phyloP scores from a whole-genome alignment of 257 asterid genomes.

The Nicotiana obtusifolia region DNA sequence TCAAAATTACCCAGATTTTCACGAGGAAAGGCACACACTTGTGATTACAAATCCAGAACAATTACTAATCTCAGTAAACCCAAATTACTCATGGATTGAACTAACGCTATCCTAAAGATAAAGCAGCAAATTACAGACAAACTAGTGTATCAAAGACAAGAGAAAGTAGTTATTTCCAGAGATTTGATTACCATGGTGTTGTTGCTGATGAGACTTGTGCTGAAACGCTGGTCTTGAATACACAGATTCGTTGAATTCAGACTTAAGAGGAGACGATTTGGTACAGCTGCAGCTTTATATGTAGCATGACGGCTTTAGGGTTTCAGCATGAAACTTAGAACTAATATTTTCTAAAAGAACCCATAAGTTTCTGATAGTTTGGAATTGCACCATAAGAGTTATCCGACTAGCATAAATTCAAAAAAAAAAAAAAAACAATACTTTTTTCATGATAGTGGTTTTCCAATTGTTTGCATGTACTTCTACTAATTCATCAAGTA shows the following conservation, averaged over 20 bases:
- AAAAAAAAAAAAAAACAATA: too few relatives aligned
- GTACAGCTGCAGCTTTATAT: not conserved
- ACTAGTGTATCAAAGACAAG: not conserved
- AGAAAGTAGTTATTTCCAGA: not conserved
- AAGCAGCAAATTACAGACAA: not conserved
- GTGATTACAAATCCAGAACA: not conserved
- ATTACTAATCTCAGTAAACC: not conserved
- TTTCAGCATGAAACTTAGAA: not conserved
- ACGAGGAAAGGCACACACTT: not conserved
- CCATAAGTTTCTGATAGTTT: not conserved
- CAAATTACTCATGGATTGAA: not conserved
- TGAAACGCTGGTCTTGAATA: not conserved
- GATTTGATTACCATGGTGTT: not conserved
- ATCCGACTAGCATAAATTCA: not conserved
- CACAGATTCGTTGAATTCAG: not conserved
- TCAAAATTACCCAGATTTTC: not conserved
- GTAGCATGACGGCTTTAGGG: not conserved
- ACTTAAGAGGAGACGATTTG: not conserved
- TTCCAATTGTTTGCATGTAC: too few relatives aligned
- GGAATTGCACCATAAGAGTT: not conserved
- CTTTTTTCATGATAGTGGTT: too few relatives aligned
- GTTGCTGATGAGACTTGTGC: not conserved
- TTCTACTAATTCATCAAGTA: too few relatives aligned
- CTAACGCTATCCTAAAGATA: not conserved
- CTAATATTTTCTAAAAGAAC: not conserved